Evolutionary conservation across 1,284 basidiomycete species (phyloP).

Genomic region (Trametes hirsuta): DNA sequence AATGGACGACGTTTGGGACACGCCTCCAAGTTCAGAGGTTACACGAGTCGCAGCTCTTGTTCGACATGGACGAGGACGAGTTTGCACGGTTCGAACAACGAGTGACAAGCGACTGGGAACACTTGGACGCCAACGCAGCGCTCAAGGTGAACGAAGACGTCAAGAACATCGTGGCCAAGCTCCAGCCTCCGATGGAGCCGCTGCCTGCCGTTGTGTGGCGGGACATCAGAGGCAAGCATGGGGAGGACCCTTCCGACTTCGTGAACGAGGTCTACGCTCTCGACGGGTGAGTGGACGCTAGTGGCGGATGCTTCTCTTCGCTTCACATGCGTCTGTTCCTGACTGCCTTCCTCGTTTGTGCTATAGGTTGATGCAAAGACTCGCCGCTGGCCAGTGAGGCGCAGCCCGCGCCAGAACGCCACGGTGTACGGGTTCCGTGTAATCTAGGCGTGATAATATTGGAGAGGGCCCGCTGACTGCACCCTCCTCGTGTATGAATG

Average conservation of each 20-base stretch:
- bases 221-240: slow-evolving; percentile 27
- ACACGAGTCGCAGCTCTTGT: slow-evolving; percentile 23
- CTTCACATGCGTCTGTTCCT: slow-evolving; percentile 10
- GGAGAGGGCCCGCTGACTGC: slow-evolving; percentile 8
- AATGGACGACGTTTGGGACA: slow-evolving; percentile 31
- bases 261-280: slow-evolving; percentile 18
- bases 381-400: slow-evolving; percentile 3
- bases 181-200: slow-evolving; percentile 18
- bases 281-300: slow-evolving; percentile 21
- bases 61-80: slow-evolving; percentile 27
- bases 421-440: slow-evolving; percentile 7
- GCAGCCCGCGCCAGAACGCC: not conserved
- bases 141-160: not conserved
- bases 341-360: slow-evolving; percentile 2
- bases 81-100: slow-evolving; percentile 22
- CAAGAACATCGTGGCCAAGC: slow-evolving; percentile 6
- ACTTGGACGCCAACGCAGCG: not conserved
- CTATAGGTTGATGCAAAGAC: slow-evolving; percentile 6
- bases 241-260: slow-evolving; percentile 25
- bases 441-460: slow-evolving; percentile 6
- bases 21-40: slow-evolving; percentile 22
- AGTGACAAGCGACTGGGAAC: slow-evolving; percentile 7
- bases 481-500: slow-evolving; percentile 11
- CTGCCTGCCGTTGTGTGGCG: slow-evolving; percentile 31
- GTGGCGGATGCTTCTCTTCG: slow-evolving; percentile 1